Conservation (phyloP, 352 stramenopile genomes). For the Phytophthora melonis region DNA sequence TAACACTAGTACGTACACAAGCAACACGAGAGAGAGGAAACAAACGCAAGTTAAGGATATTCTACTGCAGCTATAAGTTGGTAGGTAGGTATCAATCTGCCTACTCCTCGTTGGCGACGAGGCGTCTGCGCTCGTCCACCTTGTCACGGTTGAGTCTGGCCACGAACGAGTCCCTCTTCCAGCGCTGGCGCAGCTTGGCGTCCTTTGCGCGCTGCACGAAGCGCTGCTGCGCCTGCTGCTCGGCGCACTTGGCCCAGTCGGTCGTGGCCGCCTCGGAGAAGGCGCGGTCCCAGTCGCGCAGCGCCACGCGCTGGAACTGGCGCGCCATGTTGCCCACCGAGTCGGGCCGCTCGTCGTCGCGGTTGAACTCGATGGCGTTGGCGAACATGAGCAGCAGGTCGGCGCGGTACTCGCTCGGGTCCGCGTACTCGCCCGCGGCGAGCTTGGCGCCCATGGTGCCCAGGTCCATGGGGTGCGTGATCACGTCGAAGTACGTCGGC, state of each 20-base stretch:
- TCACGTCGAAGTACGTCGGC: conserved; percentile 95
- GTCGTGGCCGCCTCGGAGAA: conserved; percentile 75
- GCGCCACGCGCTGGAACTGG: conserved; percentile 53
- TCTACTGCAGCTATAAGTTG: neutral
- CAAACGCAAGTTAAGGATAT: neutral
- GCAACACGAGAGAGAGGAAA: neutral
- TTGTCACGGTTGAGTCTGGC: conserved; percentile 84
- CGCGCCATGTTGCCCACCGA: conserved; percentile 84
- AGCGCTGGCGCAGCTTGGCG: conserved; percentile 52
- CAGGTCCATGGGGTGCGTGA: conserved; percentile 98
- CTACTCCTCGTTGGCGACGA: conserved; percentile 34
- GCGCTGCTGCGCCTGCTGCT: conserved; percentile 59
- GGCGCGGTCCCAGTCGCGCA: conserved; percentile 60
- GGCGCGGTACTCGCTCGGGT: conserved; percentile 61
- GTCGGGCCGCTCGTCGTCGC: conserved; percentile 75
- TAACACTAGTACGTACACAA: too few species aligned
- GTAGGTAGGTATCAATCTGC: neutral
- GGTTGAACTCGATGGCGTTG: conserved; percentile 90
- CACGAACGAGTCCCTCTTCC: conserved; percentile 87
- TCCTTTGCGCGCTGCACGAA: conserved; percentile 71
- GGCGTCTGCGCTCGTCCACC: conserved; percentile 58
- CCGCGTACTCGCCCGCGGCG: conserved; percentile 55
- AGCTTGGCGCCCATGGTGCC: conserved; percentile 93
- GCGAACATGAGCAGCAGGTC: conserved; percentile 89
- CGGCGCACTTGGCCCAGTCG: conserved; percentile 67